These are phyloP conservation scores for Alternaria triticimaculans DNA, from an alignment of 2,329 filamentous ascomycete species.

Conservation along the genomic window DNA sequence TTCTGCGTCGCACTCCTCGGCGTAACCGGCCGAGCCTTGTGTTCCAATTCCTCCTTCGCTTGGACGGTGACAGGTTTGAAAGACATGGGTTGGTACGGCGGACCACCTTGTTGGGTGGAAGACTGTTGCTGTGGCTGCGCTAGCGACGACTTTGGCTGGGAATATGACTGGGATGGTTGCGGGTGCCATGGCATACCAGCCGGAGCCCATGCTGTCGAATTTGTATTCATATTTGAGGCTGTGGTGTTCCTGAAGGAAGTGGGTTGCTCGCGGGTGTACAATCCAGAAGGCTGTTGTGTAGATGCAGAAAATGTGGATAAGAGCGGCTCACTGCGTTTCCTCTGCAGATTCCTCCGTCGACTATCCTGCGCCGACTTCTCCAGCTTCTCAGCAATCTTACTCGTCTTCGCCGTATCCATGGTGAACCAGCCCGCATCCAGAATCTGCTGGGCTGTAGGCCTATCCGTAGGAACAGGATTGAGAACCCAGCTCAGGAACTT, in stretches of 20 bases:
- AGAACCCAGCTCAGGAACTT: conserved; percentile 14
- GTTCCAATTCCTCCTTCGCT: not conserved
- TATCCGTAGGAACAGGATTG: conserved; percentile 11
- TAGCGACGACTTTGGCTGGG: too few relatives aligned
- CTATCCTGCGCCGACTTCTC: not conserved
- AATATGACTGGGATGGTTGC: too few relatives aligned
- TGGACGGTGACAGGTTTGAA: not conserved
- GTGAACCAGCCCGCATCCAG: conserved; percentile 10
- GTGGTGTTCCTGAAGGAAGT: not conserved
- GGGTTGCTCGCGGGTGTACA: not conserved
- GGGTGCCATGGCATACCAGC: not conserved
- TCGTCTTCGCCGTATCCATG: conserved; percentile 1
- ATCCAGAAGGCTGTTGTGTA: not conserved
- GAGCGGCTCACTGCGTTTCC: conserved; percentile 4
- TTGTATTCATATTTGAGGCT: not conserved
- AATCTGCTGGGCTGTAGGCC: conserved; percentile 8
- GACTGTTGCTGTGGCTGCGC: too few relatives aligned
- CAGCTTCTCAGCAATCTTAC: not conserved
- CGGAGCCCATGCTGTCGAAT: not conserved
- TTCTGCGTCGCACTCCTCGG: conserved; percentile 1
- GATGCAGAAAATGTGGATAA: not conserved
- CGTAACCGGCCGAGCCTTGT: not conserved
- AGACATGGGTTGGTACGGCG: conserved; percentile 2
- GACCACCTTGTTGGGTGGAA: not conserved
- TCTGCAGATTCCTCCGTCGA: not conserved